Percentiles rank a stretch among this genome's conserved stretches.
Conservation (phyloP, 2,329 filamentous ascomycete species). For the Colletotrichum gigasporum region DNA sequence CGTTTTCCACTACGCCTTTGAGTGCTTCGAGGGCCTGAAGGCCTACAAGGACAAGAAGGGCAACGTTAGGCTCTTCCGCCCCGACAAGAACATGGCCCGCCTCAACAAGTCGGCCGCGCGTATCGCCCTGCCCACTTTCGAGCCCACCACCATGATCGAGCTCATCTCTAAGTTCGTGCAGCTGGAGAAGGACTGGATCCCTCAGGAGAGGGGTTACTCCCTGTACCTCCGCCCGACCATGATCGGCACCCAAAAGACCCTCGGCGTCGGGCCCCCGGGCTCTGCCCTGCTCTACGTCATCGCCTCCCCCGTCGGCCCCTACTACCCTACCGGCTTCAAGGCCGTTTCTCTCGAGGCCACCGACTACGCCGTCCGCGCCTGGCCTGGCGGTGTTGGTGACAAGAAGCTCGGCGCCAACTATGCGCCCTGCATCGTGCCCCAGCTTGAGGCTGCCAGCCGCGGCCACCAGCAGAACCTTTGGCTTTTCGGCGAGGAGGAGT, state of each 20-base stretch:
- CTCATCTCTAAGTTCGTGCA: slow-evolving; percentile 83
- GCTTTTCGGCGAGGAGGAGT: slow-evolving; percentile 96
- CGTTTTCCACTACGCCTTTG: slow-evolving; percentile 98
- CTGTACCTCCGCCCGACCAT: slow-evolving; percentile 96
- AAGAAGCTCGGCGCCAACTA: slow-evolving; percentile 99
- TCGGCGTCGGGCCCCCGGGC: slow-evolving; percentile 91
- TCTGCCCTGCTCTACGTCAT: slow-evolving; percentile 95
- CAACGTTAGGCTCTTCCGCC: slow-evolving; percentile 87
- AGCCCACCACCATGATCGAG: slow-evolving; percentile 76
- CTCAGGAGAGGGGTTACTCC: slow-evolving; percentile 86
- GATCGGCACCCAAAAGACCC: slow-evolving; percentile 95
- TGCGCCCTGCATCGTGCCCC: slow-evolving; percentile 97
- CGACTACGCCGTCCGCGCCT: slow-evolving; percentile 94
- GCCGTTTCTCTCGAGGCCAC: slow-evolving; percentile 95
- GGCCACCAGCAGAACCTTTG: slow-evolving; percentile 99
- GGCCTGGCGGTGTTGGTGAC: slow-evolving; percentile 97
- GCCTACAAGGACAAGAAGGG: slow-evolving; percentile 91
- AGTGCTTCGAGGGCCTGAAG: slow-evolving; percentile 99
- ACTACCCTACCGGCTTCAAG: slow-evolving; percentile 99
- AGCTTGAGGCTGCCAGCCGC: slow-evolving; percentile 87
- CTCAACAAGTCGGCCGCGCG: slow-evolving; percentile 91
- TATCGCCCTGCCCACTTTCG: slow-evolving; percentile 92
- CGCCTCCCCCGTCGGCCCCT: slow-evolving; percentile 94
- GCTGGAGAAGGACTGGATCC: slow-evolving; percentile 90
- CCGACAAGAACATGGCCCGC: slow-evolving; percentile 95